Evolutionary conservation across 2,329 filamentous ascomycete genomes (phyloP), one percentile per base, ranked within the genome.

Genomic region (Leptographium procerum): DNA sequence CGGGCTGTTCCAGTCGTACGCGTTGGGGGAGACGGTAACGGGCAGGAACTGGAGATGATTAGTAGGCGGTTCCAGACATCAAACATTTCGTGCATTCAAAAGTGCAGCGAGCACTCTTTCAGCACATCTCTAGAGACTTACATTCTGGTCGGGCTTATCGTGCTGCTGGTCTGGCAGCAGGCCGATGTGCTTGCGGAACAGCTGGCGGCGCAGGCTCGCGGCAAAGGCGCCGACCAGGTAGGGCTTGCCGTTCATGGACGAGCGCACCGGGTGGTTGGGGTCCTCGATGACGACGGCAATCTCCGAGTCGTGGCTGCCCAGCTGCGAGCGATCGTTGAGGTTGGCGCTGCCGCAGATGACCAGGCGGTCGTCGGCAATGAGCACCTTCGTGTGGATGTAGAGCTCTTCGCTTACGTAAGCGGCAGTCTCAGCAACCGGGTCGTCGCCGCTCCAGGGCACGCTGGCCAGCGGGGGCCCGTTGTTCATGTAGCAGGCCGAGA

Each of bases 131-230:
- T 33, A 4, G 22, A 9, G 14, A 31, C 58, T 57, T 10, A 90
- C 61, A 71, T 95, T 95, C 52, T 80, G 76, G 62, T 88, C 83
- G 4, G 87, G 80, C 14, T 71, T 73, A 60, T 85, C 87, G 66
- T 85, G 84, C 36, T 77, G 75, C 70, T 95, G 89, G 10, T 88
- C 77, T 0, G 86, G 85, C 16, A 95, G 77, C 11, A 95, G 78
- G 53, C 91, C 91, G 1, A 96, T 80, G 69, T 96, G 91, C 75
- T 96, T 95, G 65, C 90, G 84, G 83, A 89, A 95, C 61, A 96
- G 81, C 68, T 91, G 84, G 36, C 91, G 83, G 22, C 91, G 87
- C 11, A 96, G 84, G 1, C 85, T 88, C 6, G 88, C 77, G 1
- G 90, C 89, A 68, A 92, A 91, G 57, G 80, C 79, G 7, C 83